Percentiles rank a stretch among this genome's conserved stretches.
Evolutionary conservation across 2,329 filamentous ascomycete species (phyloP).

Genomic region (Chrysosporium keratinophilum): DNA sequence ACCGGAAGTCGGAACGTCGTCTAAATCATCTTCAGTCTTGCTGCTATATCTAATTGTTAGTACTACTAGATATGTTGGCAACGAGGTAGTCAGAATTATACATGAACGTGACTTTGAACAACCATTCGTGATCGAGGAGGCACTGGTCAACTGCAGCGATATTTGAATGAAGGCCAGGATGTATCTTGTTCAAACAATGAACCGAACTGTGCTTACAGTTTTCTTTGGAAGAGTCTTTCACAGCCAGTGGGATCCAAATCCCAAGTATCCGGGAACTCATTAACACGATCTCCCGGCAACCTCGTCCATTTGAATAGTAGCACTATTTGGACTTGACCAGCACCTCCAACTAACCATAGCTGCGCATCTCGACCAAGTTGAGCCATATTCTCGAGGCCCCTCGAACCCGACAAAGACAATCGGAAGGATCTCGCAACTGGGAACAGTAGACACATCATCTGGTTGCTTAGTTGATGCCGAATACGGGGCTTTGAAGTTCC

Average conservation of each 20-base stretch:
- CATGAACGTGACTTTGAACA: too few species aligned
- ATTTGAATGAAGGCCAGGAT: too few species aligned
- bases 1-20: too few species aligned
- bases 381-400: background rate
- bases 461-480: conserved; percentile 10
- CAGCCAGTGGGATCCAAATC: conserved; percentile 8
- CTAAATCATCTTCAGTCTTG: too few species aligned
- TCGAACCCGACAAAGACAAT: conserved; percentile 13
- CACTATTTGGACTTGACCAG: conserved; percentile 8
- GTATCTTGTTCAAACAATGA: too few species aligned
- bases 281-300: background rate
- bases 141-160: too few species aligned
- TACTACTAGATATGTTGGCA: too few species aligned
- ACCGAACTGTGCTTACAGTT: conserved; percentile 9
- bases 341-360: conserved; percentile 12
- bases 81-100: too few species aligned
- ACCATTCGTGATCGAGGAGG: too few species aligned
- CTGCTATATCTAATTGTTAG: too few species aligned
- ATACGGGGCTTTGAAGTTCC: conserved; percentile 3
- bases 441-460: conserved; percentile 7
- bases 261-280: background rate
- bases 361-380: conserved; percentile 11
- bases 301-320: conserved; percentile 12
- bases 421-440: background rate
- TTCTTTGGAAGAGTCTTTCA: conserved; percentile 6